These are phyloP conservation scores for Neckera pumila DNA, from an alignment of 225 moss, liverwort and hornwort species.

Conservation along the genomic window DNA sequence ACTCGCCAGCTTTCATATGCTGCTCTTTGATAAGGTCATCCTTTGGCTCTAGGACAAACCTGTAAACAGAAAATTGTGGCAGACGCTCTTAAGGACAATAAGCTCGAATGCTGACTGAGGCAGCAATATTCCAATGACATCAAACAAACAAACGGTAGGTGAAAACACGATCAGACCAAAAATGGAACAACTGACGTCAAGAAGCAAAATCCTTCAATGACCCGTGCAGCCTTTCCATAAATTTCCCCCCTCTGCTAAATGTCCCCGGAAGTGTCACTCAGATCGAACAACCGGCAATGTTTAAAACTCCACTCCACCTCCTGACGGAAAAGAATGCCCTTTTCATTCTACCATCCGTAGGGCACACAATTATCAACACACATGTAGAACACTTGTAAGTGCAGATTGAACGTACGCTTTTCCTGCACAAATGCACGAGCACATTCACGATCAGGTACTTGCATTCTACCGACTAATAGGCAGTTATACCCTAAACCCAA, in stretches of 20 bases:
- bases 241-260: background rate
- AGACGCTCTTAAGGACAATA: background rate
- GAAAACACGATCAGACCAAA: background rate
- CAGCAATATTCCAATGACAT: background rate
- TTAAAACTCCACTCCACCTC: background rate
- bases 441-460: conserved; percentile 4
- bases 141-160: background rate
- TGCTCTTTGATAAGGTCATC: conserved; percentile 72
- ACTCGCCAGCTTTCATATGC: conserved; percentile 59
- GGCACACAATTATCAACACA: background rate
- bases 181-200: background rate
- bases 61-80: conserved; percentile 4
- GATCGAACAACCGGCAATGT: background rate
- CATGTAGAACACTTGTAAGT: background rate
- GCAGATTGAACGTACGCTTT: conserved; percentile 68
- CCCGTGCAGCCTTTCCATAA: background rate
- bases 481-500: background rate
- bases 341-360: background rate
- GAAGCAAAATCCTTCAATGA: background rate
- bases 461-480: background rate
- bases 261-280: background rate
- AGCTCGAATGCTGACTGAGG: background rate
- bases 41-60: conserved; percentile 78
- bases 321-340: background rate
- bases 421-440: conserved; percentile 58